phyloP scores from a whole-genome alignment of 208 protist species.

The Leptomonas seymouri region DNA sequence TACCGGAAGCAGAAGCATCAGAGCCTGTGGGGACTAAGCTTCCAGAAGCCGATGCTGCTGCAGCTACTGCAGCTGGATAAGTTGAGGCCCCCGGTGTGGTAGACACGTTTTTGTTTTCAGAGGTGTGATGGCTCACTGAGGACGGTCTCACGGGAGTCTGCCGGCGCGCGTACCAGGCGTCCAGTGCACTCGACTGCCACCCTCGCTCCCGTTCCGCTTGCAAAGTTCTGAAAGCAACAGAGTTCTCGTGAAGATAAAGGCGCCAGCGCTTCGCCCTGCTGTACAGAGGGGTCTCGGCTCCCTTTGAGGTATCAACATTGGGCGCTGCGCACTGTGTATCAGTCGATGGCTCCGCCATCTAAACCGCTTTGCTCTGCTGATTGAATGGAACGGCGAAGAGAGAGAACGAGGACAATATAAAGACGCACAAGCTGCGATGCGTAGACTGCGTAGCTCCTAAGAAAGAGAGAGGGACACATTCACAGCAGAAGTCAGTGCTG shows the following conservation, averaged over 20 bases:
- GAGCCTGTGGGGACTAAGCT: too few species aligned
- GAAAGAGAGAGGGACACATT: too few species aligned
- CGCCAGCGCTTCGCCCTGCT: constrained; percentile 38
- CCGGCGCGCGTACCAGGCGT: constrained; percentile 62
- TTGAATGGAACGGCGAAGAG: not conserved
- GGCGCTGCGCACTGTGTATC: not conserved
- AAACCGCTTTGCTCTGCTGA: not conserved
- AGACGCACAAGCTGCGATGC: too few species aligned
- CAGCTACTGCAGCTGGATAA: not conserved
- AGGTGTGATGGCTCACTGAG: not conserved
- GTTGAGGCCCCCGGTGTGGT: not conserved
- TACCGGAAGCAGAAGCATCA: not conserved
- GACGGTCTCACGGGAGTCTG: not conserved
- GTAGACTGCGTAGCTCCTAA: too few species aligned
- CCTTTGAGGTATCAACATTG: not conserved
- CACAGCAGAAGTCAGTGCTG: too few species aligned
- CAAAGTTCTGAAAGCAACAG: constrained; percentile 42
- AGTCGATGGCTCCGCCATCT: not conserved
- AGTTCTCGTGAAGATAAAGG: constrained; percentile 37
- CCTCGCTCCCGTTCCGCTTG: constrained; percentile 57
- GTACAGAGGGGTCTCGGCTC: not conserved
- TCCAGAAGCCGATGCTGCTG: too few species aligned
- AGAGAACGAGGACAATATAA: too few species aligned
- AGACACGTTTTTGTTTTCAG: not conserved
- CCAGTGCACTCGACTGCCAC: constrained; percentile 61